Conservation (phyloP, 371 early-diverging fungal species). For the Haplosporangium sp. region DNA sequence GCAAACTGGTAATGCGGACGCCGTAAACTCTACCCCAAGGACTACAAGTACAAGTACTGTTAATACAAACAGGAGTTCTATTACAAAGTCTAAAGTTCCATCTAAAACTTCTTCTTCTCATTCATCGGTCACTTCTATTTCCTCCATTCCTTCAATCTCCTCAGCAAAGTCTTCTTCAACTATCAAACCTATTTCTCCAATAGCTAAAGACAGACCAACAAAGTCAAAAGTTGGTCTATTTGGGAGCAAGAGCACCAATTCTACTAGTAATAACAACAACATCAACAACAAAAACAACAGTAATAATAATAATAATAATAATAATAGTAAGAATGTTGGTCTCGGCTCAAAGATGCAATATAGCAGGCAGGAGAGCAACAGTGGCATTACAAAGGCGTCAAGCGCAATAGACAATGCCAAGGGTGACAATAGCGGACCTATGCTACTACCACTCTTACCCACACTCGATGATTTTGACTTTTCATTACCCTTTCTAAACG, state of each 20-base stretch:
- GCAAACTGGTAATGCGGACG: conserved; percentile 7
- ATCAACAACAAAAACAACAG: conserved; percentile 8
- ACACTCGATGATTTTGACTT: conserved; percentile 32
- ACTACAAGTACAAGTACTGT: conserved; percentile 5
- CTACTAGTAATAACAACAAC: conserved; percentile 12
- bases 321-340: conserved; percentile 4
- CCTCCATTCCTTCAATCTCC: conserved; percentile 31
- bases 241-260: conserved; percentile 17
- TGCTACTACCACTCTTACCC: conserved; percentile 32
- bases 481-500: conserved; percentile 31
- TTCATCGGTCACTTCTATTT: conserved; percentile 17
- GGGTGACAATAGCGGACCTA: conserved; percentile 7
- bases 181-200: conserved; percentile 14
- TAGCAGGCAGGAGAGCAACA: conserved; percentile 12
- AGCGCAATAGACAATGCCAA: conserved; percentile 6
- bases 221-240: conserved; percentile 14
- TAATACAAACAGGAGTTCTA: conserved; percentile 21
- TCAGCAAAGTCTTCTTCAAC: conserved; percentile 32
- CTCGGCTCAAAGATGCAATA: conserved; percentile 11
- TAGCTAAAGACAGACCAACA: conserved; percentile 8
- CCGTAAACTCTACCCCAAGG: conserved; percentile 11
- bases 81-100: conserved; percentile 20
- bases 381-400: not conserved
- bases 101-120: conserved; percentile 17
- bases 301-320: conserved; percentile 13